Percentiles rank a stretch among this genome's conserved stretches.
phyloP scores from a whole-genome alignment of 805 yeast species.

The Candida patagonica region DNA sequence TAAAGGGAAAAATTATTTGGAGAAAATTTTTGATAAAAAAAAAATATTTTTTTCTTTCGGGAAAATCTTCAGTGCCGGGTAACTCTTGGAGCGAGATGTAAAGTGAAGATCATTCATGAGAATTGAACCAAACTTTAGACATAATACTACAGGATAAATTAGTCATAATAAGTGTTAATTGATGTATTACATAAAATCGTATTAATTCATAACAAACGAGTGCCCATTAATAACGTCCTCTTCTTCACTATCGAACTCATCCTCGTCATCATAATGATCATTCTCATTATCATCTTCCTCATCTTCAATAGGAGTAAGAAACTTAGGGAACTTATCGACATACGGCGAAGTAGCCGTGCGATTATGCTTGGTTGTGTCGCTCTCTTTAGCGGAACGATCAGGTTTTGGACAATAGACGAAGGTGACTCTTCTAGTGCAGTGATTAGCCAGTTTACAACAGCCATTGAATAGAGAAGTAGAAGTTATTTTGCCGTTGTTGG shows the following conservation, averaged over 20 bases:
- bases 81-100: neutral
- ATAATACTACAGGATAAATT: neutral
- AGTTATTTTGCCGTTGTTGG: neutral
- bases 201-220: neutral
- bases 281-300: slow-evolving; percentile 14
- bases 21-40: slow-evolving; percentile 3
- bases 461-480: neutral
- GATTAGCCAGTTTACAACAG: neutral
- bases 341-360: slow-evolving; percentile 1
- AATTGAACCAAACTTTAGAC: neutral
- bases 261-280: slow-evolving; percentile 11
- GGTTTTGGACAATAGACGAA: slow-evolving; percentile 11
- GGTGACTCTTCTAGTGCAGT: slow-evolving; percentile 1
- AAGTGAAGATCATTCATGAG: neutral
- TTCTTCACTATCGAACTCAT: slow-evolving; percentile 12
- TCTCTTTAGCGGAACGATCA: neutral
- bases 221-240: slow-evolving; percentile 6
- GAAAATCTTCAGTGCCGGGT: neutral
- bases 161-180: neutral
- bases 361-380: neutral
- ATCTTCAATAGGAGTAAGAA: slow-evolving; percentile 6
- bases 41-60: slow-evolving; percentile 2
- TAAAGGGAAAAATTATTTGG: slow-evolving; percentile 3
- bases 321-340: slow-evolving; percentile 4
- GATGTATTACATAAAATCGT: slow-evolving; percentile 1